Percentiles rank a stretch among this genome's conserved stretches.
Evolutionary conservation across 768 basidiomycete genomes (phyloP).

Genomic region (Lactarius hatsudake): DNA sequence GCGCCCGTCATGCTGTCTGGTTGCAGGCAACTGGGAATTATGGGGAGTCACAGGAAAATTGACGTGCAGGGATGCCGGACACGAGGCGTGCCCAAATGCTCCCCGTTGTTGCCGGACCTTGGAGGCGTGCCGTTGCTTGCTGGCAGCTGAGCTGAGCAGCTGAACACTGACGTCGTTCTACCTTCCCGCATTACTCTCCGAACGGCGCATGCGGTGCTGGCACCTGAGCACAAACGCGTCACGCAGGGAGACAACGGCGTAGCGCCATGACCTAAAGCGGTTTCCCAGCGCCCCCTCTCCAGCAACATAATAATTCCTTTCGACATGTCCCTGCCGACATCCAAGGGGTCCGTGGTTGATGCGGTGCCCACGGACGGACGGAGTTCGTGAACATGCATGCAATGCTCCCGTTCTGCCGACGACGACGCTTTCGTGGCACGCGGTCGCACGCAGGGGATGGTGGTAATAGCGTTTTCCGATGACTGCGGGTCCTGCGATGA

Average conservation of each 20-base stretch:
- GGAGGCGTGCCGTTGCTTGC: background rate
- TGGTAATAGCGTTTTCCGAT: background rate
- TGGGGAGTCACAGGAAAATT: background rate
- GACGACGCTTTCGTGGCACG: background rate
- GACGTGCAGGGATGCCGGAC: background rate
- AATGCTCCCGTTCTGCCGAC: background rate
- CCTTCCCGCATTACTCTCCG: background rate
- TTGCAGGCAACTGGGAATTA: background rate
- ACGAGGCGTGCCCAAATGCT: slow-evolving; percentile 3
- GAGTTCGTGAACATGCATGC: background rate
- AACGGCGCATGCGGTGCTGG: slow-evolving; percentile 4
- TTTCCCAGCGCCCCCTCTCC: background rate
- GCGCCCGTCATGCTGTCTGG: background rate
- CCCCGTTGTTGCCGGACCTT: slow-evolving; percentile 3
- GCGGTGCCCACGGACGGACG: background rate
- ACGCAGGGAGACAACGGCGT: background rate
- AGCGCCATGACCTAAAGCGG: slow-evolving; percentile 4
- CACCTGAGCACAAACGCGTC: slow-evolving; percentile 17
- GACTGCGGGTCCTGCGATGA: slow-evolving; percentile 1
- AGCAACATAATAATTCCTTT: background rate
- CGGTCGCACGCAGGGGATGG: background rate
- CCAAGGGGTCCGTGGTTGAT: background rate
- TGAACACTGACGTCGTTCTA: slow-evolving; percentile 15
- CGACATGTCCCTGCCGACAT: background rate
- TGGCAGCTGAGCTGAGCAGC: slow-evolving; percentile 16